Evolutionary conservation across 805 yeast species (phyloP), one percentile per base, ranked within the genome.

Genomic region (Saturnispora saitoi): DNA sequence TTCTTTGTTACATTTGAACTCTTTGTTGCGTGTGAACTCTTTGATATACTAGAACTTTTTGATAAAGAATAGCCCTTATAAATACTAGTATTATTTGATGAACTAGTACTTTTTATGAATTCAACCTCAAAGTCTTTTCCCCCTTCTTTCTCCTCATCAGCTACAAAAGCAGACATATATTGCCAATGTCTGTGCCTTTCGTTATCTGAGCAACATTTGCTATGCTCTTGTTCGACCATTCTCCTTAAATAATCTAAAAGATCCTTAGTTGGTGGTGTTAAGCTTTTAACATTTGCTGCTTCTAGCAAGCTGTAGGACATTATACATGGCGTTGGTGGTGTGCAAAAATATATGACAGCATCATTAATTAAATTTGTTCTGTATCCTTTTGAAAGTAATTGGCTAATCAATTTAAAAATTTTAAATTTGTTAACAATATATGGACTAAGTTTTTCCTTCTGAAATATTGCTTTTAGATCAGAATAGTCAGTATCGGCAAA

Each of bases 391-490:
- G 43, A 24, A 12, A 56, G 42, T 30, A 59, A 43, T 4, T 44
- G 40, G 22, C 51, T 36, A 1, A 54, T 48, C 34, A 51, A 53
- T 36, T 54, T 56, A 48, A 55, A 64, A 11, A 63, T 34, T n/a
- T 49, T 55, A 32, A 42, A 48, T 29, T 55, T 56, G 2, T 55
- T 50, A 39, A 54, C 56, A 10, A 62, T 52, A 32, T 51, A 55
- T 2, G 65, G 60, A 6, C 49, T 44, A 11, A 65, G 45, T 5
- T 60, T 57, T 74, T 76, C 72, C 3, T 50, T 52, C 11, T 52
- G 42, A 45, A 69, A 69, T 38, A 53, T 56, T 17, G 41, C 50
- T 6, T 50, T 50, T 8, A 66, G 47, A 9, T 51, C 50, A 1
- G 55, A 31, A 22, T 61, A 58, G 8, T 59, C 48, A 6, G 48